Evolutionary conservation across 257 asterid species (phyloP).

Genomic region (Haberlea rhodopensis): DNA sequence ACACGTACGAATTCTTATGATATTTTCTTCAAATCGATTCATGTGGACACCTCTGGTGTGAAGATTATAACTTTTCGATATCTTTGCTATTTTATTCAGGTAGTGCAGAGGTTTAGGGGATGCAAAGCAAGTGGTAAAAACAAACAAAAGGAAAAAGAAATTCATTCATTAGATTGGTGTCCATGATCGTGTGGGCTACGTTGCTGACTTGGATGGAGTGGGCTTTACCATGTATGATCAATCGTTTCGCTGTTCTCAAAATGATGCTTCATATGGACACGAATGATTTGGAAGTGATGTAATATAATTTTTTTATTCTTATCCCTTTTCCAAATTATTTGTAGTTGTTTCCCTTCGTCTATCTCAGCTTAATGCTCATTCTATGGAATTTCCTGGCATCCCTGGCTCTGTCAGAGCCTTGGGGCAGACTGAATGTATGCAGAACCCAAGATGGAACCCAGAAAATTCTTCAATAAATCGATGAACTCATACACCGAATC

Average conservation of each 20-base stretch:
- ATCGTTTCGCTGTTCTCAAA: conserved; percentile 21
- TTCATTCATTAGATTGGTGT: neutral
- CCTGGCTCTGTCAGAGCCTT: too few species aligned
- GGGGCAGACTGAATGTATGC: too few species aligned
- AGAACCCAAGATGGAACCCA: too few species aligned
- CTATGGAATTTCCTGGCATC: neutral
- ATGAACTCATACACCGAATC: too few species aligned
- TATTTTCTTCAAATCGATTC: neutral
- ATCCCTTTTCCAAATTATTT: neutral
- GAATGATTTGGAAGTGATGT: neutral
- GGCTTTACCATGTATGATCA: neutral
- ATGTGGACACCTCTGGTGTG: neutral
- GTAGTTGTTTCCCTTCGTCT: neutral
- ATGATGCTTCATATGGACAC: conserved; percentile 17
- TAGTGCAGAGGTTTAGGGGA: conserved; percentile 10
- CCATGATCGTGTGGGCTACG: neutral
- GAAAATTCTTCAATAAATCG: too few species aligned
- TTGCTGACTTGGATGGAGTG: conserved; percentile 8
- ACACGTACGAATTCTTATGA: neutral
- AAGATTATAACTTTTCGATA: neutral
- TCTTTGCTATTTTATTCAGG: neutral
- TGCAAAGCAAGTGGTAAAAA: neutral
- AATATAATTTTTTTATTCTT: neutral
- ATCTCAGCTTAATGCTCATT: neutral
- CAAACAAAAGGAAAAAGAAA: neutral